Conservation (phyloP, 1,139 yeast genomes). For the Lodderomyces orthopsilosis region DNA sequence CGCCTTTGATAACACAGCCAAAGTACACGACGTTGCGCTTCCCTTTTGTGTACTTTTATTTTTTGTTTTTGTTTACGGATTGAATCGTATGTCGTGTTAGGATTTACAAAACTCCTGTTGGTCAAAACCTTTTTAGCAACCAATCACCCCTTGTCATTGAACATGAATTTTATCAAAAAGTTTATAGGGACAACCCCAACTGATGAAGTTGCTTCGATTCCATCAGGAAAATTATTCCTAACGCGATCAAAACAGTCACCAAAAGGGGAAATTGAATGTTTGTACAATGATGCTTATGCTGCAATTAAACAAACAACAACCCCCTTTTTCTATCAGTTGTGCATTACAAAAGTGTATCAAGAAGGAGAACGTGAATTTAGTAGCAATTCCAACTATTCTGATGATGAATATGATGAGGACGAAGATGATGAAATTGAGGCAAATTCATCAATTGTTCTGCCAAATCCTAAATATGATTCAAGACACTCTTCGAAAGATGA, state of each 20-base stretch:
- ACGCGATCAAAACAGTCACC: conserved; percentile 77
- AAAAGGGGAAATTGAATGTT: conserved; percentile 82
- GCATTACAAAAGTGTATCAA: conserved; percentile 64
- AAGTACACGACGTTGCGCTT: background rate
- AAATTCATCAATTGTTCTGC: conserved; percentile 4
- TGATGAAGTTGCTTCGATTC: conserved; percentile 69
- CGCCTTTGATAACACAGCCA: background rate
- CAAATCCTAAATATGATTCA: conserved; percentile 5
- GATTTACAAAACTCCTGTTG: too few relatives aligned
- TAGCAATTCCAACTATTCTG: conserved; percentile 30
- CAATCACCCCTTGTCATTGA: background rate
- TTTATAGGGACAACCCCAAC: conserved; percentile 61
- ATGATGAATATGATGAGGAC: conserved; percentile 57
- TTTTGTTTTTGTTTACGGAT: background rate
- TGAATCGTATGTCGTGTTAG: too few relatives aligned
- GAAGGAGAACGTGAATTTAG: conserved; percentile 58
- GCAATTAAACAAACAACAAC: conserved; percentile 66
- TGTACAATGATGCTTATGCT: conserved; percentile 77
- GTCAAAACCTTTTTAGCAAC: background rate
- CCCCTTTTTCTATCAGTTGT: conserved; percentile 67
- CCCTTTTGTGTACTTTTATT: background rate
- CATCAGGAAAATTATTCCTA: conserved; percentile 76
- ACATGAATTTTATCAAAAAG: conserved; percentile 77
- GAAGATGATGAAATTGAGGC: conserved; percentile 47
- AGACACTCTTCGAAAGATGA: conserved; percentile 47